Percentiles rank a stretch among this genome's conserved stretches.
phyloP scores from a whole-genome alignment of 2,329 filamentous ascomycete genomes.

The Nigrograna mackinnonii region DNA sequence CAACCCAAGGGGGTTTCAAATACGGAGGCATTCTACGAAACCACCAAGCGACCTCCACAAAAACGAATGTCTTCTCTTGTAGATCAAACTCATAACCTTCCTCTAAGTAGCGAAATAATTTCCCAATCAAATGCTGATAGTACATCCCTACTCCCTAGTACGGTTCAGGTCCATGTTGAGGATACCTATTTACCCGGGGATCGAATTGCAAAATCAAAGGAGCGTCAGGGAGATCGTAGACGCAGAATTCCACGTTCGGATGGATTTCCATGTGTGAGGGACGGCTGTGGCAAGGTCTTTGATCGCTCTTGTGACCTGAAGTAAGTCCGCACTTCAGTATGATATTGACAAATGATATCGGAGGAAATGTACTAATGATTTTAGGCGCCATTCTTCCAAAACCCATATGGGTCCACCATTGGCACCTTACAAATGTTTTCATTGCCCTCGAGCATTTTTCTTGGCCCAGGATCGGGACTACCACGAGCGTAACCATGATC shows the following conservation, averaged over 20 bases:
- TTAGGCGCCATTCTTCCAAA: constrained; percentile 37
- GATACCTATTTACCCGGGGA: neutral
- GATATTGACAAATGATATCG: constrained; percentile 1
- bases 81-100: too few species aligned
- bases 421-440: constrained; percentile 32
- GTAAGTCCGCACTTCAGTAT: constrained; percentile 25
- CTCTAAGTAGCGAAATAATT: too few species aligned
- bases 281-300: constrained; percentile 29
- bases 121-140: too few species aligned
- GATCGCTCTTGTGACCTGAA: constrained; percentile 37
- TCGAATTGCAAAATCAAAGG: neutral
- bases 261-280: constrained; percentile 30
- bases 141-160: neutral
- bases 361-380: constrained; percentile 11
- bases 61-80: too few species aligned
- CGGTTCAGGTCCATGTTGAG: neutral
- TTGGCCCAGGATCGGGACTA: constrained; percentile 39
- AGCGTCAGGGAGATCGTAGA: constrained; percentile 5
- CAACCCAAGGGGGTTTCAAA: too few species aligned
- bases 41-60: neutral
- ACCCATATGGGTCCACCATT: constrained; percentile 26
- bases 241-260: constrained; percentile 27
- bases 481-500: constrained; percentile 29
- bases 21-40: neutral
- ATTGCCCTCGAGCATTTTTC: constrained; percentile 33